Evolutionary conservation across 495 filamentous ascomycete genomes (phyloP).

Genomic region (Physcia stellaris): DNA sequence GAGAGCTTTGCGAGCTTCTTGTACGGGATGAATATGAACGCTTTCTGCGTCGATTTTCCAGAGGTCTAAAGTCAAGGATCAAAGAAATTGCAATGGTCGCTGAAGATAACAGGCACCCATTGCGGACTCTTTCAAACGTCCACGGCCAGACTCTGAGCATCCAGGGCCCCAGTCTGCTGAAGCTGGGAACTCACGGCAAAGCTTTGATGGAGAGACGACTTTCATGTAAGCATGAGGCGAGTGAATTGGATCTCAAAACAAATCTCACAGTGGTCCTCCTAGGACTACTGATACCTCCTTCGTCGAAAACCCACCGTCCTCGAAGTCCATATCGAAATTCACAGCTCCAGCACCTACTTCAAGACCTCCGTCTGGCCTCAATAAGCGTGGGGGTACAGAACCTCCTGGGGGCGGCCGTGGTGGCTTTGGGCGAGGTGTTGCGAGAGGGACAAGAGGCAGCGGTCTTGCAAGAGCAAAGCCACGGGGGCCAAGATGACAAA

Average conservation of each 20-base stretch:
- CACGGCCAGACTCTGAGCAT: no score
- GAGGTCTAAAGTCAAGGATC: slow-evolving; percentile 44
- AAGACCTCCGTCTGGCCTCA: slow-evolving; percentile 22
- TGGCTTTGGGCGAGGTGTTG: slow-evolving; percentile 22
- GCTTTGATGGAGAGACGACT: slow-evolving; percentile 26
- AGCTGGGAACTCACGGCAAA: background rate
- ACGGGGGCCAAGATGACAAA: slow-evolving; percentile 10
- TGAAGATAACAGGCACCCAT: slow-evolving; percentile 40
- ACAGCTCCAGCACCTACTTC: slow-evolving; percentile 34
- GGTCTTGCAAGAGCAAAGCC: slow-evolving; percentile 33
- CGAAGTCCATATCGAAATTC: slow-evolving; percentile 54
- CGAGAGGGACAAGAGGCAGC: slow-evolving; percentile 26
- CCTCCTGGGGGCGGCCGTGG: slow-evolving; percentile 20
- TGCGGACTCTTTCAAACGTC: slow-evolving; percentile 60
- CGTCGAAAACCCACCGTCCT: slow-evolving; percentile 71
- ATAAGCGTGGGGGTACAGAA: slow-evolving; percentile 23
- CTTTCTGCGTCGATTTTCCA: slow-evolving; percentile 95
- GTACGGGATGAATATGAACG: slow-evolving; percentile 96
- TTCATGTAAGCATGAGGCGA: slow-evolving; percentile 66
- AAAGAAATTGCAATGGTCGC: background rate
- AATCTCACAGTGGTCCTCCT: background rate
- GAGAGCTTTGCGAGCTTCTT: slow-evolving; percentile 93
- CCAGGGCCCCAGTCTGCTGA: background rate
- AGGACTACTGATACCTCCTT: slow-evolving; percentile 95
- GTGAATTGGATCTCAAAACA: no score